Conservation (phyloP, 2,329 filamentous ascomycete genomes). For the Coniella lustricola region DNA sequence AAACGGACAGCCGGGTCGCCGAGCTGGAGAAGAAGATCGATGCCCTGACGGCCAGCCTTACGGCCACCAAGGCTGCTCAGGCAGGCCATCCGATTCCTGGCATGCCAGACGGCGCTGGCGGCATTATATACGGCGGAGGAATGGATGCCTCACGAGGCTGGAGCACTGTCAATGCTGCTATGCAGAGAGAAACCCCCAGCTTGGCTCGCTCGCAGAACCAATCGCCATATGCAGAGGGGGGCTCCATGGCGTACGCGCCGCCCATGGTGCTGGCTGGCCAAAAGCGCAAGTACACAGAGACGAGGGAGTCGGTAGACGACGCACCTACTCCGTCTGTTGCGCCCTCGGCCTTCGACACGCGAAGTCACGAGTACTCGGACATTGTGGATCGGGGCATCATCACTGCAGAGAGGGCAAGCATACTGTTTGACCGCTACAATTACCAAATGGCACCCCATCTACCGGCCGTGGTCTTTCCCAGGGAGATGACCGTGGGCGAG, state of each 20-base stretch:
- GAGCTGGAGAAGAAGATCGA: constrained; percentile 93
- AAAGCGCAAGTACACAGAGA: constrained; percentile 33
- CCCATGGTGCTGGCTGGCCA: constrained; percentile 28
- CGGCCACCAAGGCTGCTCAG: constrained; percentile 39
- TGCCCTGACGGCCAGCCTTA: constrained; percentile 72
- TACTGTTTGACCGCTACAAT: constrained; percentile 52
- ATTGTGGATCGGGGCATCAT: constrained; percentile 54
- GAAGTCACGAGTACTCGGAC: constrained; percentile 32
- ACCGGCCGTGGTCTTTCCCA: constrained; percentile 54
- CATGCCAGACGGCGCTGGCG: constrained; percentile 9
- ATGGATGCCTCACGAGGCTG: constrained; percentile 8
- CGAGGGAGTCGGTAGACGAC: constrained; percentile 15
- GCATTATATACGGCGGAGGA: constrained; percentile 10
- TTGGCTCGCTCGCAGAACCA: constrained; percentile 12
- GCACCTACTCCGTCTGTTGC: constrained; percentile 4
- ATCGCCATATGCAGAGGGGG: constrained; percentile 8
- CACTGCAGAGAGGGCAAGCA: constrained; percentile 45
- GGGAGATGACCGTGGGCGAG: constrained; percentile 45
- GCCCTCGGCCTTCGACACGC: constrained; percentile 19
- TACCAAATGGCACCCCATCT: constrained; percentile 54
- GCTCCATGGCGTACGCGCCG: constrained; percentile 14
- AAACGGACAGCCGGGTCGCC: constrained; percentile 81
- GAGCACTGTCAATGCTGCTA: constrained; percentile 5
- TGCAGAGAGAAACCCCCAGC: constrained; percentile 1
- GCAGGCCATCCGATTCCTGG: neutral